These are phyloP conservation scores for Uronychia binucleata DNA, from an alignment of 73 alveolate species.

Conservation along the genomic window DNA sequence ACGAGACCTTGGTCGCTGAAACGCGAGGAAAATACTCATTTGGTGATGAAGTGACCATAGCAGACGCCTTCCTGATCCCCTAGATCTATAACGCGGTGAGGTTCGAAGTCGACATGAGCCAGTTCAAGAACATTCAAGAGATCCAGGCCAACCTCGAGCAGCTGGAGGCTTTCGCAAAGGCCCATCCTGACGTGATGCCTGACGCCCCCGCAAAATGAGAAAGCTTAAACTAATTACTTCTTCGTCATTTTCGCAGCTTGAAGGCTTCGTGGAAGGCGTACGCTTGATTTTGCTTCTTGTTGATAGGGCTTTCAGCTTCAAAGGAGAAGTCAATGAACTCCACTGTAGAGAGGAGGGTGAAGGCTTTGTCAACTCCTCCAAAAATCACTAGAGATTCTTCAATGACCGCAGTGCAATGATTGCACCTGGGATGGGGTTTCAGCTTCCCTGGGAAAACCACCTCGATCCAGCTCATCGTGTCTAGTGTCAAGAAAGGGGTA, in stretches of 20 bases:
- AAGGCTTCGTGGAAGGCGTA: too few relatives aligned
- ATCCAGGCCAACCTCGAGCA: constrained; percentile 50
- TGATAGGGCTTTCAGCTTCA: background rate
- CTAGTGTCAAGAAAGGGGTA: background rate
- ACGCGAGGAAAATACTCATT: constrained; percentile 68
- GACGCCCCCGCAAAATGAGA: too few relatives aligned
- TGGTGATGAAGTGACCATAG: constrained; percentile 69
- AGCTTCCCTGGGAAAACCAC: background rate
- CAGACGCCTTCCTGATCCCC: constrained; percentile 76
- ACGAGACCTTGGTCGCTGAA: constrained; percentile 13
- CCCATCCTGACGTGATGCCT: constrained; percentile 71
- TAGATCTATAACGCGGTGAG: constrained; percentile 57
- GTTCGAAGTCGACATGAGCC: constrained; percentile 45
- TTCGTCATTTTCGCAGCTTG: too few relatives aligned
- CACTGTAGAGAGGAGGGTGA: background rate
- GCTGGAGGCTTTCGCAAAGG: constrained; percentile 69
- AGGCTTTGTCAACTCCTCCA: background rate
- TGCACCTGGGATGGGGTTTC: background rate
- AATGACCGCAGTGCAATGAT: background rate
- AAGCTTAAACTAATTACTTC: too few relatives aligned
- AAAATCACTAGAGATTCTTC: background rate
- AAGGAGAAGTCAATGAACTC: background rate
- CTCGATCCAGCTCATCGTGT: background rate
- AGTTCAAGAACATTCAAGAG: constrained; percentile 57
- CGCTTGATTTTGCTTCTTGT: background rate